phyloP scores from a whole-genome alignment of 164 flowering plant genomes.

The Stephania yunnanensis region DNA sequence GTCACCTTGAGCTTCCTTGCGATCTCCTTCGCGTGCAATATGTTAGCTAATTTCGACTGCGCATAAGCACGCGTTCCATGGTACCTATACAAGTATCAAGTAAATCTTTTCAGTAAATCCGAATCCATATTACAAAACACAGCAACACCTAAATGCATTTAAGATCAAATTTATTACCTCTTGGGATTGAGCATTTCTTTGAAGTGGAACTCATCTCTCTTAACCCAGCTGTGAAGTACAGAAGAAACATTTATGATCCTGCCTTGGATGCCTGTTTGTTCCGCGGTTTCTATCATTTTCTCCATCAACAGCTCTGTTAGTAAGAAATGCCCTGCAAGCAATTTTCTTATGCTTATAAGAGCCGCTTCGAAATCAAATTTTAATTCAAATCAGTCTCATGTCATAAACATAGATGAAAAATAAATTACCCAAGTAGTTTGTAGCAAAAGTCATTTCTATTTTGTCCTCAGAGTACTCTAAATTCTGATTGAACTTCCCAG shows the following conservation, averaged over 20 bases:
- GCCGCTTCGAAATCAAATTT: too few species aligned
- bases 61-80: conserved; percentile 88
- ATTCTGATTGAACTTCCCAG: conserved; percentile 69
- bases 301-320: conserved; percentile 70
- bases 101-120: not conserved
- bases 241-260: conserved; percentile 88
- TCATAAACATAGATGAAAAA: too few species aligned
- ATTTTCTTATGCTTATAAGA: not conserved
- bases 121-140: too few species aligned
- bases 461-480: conserved; percentile 89
- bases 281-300: conserved; percentile 76
- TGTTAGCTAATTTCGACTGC: conserved; percentile 78
- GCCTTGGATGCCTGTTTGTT: conserved; percentile 62
- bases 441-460: conserved; percentile 92
- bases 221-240: conserved; percentile 77
- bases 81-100: conserved; percentile 42
- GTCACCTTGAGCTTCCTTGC: conserved; percentile 62
- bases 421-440: conserved; percentile 80
- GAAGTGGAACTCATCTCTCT: conserved; percentile 52
- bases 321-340: conserved; percentile 67
- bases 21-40: conserved; percentile 82
- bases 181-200: conserved; percentile 55
- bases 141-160: too few species aligned
- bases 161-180: conserved; percentile 29
- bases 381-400: not conserved